Evolutionary conservation across 2,329 filamentous ascomycete species (phyloP).

Genomic region (Penicillium sclerotiorum): DNA sequence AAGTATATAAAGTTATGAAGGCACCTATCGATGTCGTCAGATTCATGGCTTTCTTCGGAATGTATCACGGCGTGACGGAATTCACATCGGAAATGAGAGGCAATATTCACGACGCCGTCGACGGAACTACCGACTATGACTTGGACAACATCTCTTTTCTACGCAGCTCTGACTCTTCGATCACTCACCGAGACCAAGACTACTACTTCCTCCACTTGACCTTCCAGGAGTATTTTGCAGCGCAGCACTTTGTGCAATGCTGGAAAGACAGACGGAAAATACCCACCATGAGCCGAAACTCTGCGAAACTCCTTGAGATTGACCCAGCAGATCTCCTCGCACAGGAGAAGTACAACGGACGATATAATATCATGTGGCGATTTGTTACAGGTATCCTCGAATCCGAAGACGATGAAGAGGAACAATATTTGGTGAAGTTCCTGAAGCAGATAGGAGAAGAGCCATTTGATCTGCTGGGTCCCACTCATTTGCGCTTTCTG

Average conservation of each 20-base stretch:
- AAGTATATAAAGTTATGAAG: too few species aligned
- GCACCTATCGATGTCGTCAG: too few species aligned
- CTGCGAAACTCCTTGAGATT: too few species aligned
- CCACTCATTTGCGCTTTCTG: neutral
- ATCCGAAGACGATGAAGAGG: conserved; percentile 1
- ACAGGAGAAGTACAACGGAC: conserved; percentile 42
- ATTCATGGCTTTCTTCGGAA: neutral
- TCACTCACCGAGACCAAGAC: conserved; percentile 14
- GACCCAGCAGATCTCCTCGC: conserved; percentile 30
- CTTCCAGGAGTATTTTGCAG: conserved; percentile 49
- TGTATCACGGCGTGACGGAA: too few species aligned
- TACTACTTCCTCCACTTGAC: conserved; percentile 50
- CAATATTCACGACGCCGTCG: neutral
- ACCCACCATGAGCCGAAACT: too few species aligned
- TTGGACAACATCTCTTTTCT: neutral
- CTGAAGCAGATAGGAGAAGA: neutral
- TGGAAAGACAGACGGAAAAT: too few species aligned
- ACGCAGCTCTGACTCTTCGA: conserved; percentile 33
- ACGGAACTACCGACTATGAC: neutral
- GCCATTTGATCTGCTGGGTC: neutral
- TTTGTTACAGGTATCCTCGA: conserved; percentile 47
- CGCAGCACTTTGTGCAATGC: conserved; percentile 41
- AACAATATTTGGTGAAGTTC: too few species aligned
- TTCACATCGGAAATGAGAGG: too few species aligned
- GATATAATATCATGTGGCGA: conserved; percentile 45